Percentiles rank a stretch among this genome's conserved stretches.
phyloP scores from a whole-genome alignment of 495 filamentous ascomycete species.

The Penicillium cataractarum region DNA sequence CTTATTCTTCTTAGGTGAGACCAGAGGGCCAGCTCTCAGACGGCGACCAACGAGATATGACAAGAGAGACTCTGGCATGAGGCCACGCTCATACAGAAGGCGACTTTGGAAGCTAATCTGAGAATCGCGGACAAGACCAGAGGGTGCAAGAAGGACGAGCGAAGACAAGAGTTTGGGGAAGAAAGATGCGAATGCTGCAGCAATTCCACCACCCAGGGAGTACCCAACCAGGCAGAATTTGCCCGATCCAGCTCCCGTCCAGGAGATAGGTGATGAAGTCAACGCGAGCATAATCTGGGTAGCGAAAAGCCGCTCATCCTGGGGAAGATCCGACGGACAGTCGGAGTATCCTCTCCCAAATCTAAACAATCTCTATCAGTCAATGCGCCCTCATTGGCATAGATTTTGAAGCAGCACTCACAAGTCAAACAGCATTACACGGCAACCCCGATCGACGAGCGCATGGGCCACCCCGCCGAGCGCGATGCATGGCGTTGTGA shows the following conservation, averaged over 20 bases:
- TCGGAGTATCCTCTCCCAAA: constrained; percentile 82
- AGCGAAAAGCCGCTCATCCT: constrained; percentile 74
- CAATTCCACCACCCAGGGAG: constrained; percentile 81
- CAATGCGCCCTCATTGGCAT: too few species aligned
- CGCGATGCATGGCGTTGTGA: constrained; percentile 79
- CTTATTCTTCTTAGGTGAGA: constrained; percentile 34
- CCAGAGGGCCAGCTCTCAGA: constrained; percentile 50
- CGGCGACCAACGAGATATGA: constrained; percentile 56
- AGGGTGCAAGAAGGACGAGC: constrained; percentile 74
- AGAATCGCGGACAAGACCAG: constrained; percentile 69
- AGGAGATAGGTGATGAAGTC: constrained; percentile 68
- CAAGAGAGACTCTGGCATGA: constrained; percentile 62
- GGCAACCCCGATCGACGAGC: constrained; percentile 73
- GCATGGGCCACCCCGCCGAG: constrained; percentile 68
- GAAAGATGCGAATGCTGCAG: constrained; percentile 69
- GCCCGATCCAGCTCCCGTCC: constrained; percentile 57
- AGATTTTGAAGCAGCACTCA: constrained; percentile 24
- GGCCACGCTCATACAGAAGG: constrained; percentile 61
- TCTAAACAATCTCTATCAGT: constrained; percentile 36
- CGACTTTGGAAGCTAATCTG: constrained; percentile 62
- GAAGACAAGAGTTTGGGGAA: constrained; percentile 69
- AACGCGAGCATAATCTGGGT: constrained; percentile 74
- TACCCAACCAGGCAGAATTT: constrained; percentile 79
- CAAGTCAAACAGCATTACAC: constrained; percentile 80
- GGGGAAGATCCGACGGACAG: constrained; percentile 64